Conservation (phyloP, 345 rosid genomes). For the Dipteronia sinensis region DNA sequence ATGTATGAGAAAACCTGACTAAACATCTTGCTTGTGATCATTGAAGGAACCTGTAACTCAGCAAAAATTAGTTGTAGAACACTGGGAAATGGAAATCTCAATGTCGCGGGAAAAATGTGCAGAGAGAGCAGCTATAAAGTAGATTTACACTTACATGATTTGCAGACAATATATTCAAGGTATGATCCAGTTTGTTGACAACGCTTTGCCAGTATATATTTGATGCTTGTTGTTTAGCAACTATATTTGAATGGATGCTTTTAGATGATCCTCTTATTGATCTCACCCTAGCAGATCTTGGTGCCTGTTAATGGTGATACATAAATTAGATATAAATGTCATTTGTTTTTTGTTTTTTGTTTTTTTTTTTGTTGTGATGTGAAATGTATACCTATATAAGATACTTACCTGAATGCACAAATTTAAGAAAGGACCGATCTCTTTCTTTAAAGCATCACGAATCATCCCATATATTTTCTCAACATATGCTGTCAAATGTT, state of each 20-base stretch:
- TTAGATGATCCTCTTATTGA: slow-evolving; percentile 47
- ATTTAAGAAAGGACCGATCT: slow-evolving; percentile 55
- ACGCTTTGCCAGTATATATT: slow-evolving; percentile 65
- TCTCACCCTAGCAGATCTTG: slow-evolving; percentile 50
- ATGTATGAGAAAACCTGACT: slow-evolving; percentile 65
- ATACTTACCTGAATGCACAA: slow-evolving; percentile 63
- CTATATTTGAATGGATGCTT: slow-evolving; percentile 39
- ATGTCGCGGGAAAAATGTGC: slow-evolving; percentile 2
- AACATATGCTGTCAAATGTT: slow-evolving; percentile 68
- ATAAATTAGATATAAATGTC: slow-evolving; percentile 3
- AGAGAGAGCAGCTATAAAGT: background rate
- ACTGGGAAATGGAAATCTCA: background rate
- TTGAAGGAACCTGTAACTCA: slow-evolving; percentile 55
- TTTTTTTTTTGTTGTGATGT: background rate
- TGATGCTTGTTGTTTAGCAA: slow-evolving; percentile 61
- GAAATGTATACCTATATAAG: background rate
- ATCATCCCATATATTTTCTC: slow-evolving; percentile 73
- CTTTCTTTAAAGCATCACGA: slow-evolving; percentile 65
- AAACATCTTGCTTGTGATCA: slow-evolving; percentile 50
- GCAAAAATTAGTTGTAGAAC: slow-evolving; percentile 24
- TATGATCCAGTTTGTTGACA: slow-evolving; percentile 47
- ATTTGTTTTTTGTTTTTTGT: background rate
- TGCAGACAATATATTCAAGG: slow-evolving; percentile 44
- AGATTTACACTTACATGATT: slow-evolving; percentile 47
- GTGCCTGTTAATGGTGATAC: slow-evolving; percentile 41